Conservation (phyloP, 139 green algal genomes). For the Gonium pectorale region DNA sequence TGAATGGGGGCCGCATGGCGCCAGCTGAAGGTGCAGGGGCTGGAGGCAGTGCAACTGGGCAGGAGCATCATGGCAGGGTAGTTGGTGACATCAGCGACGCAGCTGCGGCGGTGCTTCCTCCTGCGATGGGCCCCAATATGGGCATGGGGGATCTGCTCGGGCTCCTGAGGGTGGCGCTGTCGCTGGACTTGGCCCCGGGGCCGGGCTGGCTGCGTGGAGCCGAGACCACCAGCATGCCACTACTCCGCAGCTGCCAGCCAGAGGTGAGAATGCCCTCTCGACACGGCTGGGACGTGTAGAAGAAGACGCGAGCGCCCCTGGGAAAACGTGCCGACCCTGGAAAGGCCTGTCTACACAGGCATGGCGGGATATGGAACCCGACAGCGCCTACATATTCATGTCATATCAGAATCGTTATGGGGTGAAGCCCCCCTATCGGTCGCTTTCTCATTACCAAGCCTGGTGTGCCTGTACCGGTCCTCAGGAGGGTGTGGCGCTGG, state of each 20-base stretch:
- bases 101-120: background rate
- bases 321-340: no score
- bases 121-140: background rate
- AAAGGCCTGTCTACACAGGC: background rate
- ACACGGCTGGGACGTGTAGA: no score
- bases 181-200: constrained; percentile 13
- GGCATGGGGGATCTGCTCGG: background rate
- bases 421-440: no score
- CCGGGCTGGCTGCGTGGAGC: constrained; percentile 6
- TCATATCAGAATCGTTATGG: no score
- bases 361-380: no score
- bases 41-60: no score
- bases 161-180: background rate
- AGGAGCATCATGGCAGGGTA: background rate
- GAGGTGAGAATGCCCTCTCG: no score
- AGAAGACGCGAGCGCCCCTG: no score
- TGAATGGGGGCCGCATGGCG: no score
- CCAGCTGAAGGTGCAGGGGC: no score
- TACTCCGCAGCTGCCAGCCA: background rate
- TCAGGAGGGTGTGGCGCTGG: constrained; percentile 27
- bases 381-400: no score
- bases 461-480: background rate
- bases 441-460: no score
- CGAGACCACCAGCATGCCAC: constrained; percentile 18
- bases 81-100: background rate